Evolutionary conservation across 2,329 filamentous ascomycete species (phyloP), one percentile per base, ranked within the genome.

Genomic region (Scopulariopsis brevicaulis): DNA sequence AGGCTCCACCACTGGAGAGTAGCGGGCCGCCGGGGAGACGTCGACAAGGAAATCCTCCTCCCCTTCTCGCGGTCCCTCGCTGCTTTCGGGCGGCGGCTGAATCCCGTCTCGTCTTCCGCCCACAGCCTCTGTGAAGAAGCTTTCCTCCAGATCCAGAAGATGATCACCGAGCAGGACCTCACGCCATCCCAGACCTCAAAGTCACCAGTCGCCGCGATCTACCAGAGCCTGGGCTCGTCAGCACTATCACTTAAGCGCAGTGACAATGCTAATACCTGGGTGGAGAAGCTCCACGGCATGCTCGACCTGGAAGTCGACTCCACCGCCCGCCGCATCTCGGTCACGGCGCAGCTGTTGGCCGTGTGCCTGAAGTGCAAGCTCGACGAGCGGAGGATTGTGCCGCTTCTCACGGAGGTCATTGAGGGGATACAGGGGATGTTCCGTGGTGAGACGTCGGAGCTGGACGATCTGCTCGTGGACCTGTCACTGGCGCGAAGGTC

Each of bases 1-100:
- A 79, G 86, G 34, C 69, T 85, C n/a, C 71, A 74, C 50, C 89
- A 83, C 79, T 90, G 87, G 86, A 74, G 70, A 50, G 64, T 89
- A 59, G 79, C 79, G 7, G 75, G 77, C 1, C 84, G 89, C 63
- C 68, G 78, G 59, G 80, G 79, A 1, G 78, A 86, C 59, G 66
- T 79, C 4, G 79, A 84, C 40, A 84, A 83, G 59, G 86, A 90
- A 15, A 69, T 91, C 7, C 65, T 86, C n/a, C 74, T 81, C 1
- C 86, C 87, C 0, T 79, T 89, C 54, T 76, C 79, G 0, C 81
- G 80, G 56, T 90, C 83, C 62, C 64, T 88, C 20, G 73, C 76
- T 11, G 79, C 86, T 1, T 87, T 85, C 62, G 71, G 75, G 18
- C 76, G 85, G 58, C 78, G 86, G 59, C 69, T 72, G 3, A 63